Evolutionary conservation across 1,284 basidiomycete species (phyloP).

Genomic region (Ganoderma sinense): DNA sequence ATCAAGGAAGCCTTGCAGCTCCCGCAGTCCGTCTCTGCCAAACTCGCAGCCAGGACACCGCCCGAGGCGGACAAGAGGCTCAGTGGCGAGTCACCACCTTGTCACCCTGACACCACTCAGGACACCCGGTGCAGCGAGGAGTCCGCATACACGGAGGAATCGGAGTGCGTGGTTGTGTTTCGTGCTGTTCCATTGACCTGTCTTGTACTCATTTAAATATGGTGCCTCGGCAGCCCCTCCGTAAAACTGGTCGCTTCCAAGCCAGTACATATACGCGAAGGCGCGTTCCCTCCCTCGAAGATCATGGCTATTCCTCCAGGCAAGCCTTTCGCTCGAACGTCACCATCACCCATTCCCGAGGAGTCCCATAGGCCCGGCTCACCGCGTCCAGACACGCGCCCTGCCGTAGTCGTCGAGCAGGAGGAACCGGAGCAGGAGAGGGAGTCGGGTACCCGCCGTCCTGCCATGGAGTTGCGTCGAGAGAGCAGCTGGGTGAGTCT

Average conservation of each 20-base stretch:
- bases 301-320: constrained; percentile 37
- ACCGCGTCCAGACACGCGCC: constrained; percentile 13
- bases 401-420: constrained; percentile 26
- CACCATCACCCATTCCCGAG: constrained; percentile 3
- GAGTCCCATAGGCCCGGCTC: constrained; percentile 1
- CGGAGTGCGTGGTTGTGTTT: constrained; percentile 22
- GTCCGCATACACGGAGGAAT: constrained; percentile 21
- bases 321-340: constrained; percentile 10
- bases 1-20: constrained; percentile 65
- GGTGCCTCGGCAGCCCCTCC: constrained; percentile 22
- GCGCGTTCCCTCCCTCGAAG: constrained; percentile 67
- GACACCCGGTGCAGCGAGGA: constrained; percentile 16
- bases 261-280: constrained; percentile 65
- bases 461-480: constrained; percentile 37
- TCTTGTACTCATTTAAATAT: not conserved
- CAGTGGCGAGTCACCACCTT: constrained; percentile 11
- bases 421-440: constrained; percentile 15
- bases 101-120: constrained; percentile 11
- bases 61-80: constrained; percentile 21
- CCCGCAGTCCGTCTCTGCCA: constrained; percentile 59
- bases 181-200: not conserved
- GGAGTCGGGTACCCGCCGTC: constrained; percentile 14
- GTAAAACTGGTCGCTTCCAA: constrained; percentile 24
- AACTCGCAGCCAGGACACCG: constrained; percentile 45
- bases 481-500: constrained; percentile 44